These are phyloP conservation scores for Neurospora sp. DNA, from an alignment of 495 filamentous ascomycete genomes.

Conservation along the genomic window DNA sequence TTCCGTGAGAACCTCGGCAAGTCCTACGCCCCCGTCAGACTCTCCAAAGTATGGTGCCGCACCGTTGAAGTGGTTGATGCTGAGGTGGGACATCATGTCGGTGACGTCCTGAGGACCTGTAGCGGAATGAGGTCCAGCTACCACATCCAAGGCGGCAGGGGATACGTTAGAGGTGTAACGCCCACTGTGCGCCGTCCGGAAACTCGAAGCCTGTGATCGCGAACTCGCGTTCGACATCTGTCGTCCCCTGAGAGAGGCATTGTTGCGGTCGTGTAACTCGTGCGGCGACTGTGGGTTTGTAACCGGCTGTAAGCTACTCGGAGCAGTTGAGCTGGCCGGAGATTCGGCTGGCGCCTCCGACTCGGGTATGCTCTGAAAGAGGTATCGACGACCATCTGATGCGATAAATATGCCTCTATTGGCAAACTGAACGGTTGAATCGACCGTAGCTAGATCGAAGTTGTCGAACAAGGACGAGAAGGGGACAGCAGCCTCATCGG, in stretches of 20 bases:
- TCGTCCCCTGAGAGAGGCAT: constrained; percentile 9
- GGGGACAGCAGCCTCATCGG: constrained; percentile 16
- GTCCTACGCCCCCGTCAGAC: constrained; percentile 23
- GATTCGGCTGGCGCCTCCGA: not conserved
- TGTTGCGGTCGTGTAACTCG: constrained; percentile 3
- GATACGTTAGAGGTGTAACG: not conserved
- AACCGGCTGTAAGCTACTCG: not conserved
- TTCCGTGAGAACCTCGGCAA: constrained; percentile 22
- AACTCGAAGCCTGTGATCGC: not conserved
- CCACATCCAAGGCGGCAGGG: not conserved
- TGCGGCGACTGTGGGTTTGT: constrained; percentile 1
- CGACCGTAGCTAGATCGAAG: constrained; percentile 21
- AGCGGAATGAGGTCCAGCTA: not conserved
- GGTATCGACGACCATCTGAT: constrained; percentile 20
- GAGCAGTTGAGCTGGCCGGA: not conserved
- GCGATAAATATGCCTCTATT: constrained; percentile 20
- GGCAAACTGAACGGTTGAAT: constrained; percentile 20
- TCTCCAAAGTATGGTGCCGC: constrained; percentile 17
- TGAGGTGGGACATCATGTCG: constrained; percentile 15
- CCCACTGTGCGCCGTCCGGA: not conserved
- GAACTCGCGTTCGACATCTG: constrained; percentile 14
- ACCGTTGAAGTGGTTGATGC: constrained; percentile 13
- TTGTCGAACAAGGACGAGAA: constrained; percentile 23
- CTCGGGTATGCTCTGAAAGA: constrained; percentile 19
- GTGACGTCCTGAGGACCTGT: constrained; percentile 6